Base-by-base conservation (phyloP, 306 rosid genomes). In the Luffa acutangula region DNA sequence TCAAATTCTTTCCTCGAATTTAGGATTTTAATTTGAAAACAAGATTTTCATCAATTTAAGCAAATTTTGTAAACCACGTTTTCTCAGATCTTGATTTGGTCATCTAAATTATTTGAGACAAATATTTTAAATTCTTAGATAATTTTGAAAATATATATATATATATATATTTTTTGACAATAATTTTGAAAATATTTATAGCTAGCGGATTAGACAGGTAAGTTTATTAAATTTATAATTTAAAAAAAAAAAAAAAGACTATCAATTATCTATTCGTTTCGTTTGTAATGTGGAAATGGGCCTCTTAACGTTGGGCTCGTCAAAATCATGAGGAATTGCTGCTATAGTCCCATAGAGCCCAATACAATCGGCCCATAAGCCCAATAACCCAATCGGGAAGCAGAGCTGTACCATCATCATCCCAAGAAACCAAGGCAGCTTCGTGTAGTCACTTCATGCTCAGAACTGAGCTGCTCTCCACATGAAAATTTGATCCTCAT, bases 401-500 rank as follows among this genome's bases (percentile, higher is more conserved):
- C n/a, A 33, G 39, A 21, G 21, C 56, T 25, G 78, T 37, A 31
- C 51, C 58, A 17, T 46, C 62, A 3, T 46, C 60, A 3, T 18
- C 48, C 14, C 20, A 1, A 62, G 3, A 4, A 18, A 46, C 63
- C 34, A 52, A 48, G 34, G 15, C 78, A 41, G 34, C 46, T 69
- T 54, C 54, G 62, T 43, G 48, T 14, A 5, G 21, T 67, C 6
- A 4, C 76, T 37, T 78, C 67, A 54, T 41, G 83, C 62, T 75
- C 64, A 60, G 51, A 57, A 34, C 15, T 25, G 8, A 14, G 56
- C 56, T 73, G 18, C 8, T 17, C 41, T 53, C 79, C 79, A 48
- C 82, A 80, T 70, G 2, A 80, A 75, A n/a, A 18, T 70, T 10
- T 63, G 37, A 57, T 52, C 34, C 46, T 53, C 43, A 90, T 95